phyloP scores from a whole-genome alignment of 1,284 basidiomycete genomes.

The Vanrija sp. region DNA sequence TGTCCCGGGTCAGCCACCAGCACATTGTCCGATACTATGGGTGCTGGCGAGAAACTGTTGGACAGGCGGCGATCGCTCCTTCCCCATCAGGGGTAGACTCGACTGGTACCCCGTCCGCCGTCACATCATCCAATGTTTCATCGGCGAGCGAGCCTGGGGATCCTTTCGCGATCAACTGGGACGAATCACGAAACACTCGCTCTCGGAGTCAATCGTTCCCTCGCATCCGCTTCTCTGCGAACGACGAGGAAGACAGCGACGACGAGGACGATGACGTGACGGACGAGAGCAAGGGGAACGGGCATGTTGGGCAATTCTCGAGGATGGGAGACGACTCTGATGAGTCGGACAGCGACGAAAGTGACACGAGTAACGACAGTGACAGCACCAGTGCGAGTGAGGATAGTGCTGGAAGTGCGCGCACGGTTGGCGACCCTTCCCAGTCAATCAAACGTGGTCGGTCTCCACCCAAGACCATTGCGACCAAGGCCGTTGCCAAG shows the following conservation, averaged over 20 bases:
- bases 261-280: conserved; percentile 22
- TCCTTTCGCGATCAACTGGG: conserved; percentile 43
- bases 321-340: conserved; percentile 12
- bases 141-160: conserved; percentile 25
- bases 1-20: conserved; percentile 80
- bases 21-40: conserved; percentile 77
- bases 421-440: conserved; percentile 35
- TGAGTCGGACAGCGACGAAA: conserved; percentile 11
- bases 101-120: conserved; percentile 2
- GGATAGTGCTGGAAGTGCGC: conserved; percentile 22
- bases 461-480: background rate
- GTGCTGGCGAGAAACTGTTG: conserved; percentile 47
- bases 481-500: no score
- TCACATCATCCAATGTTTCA: conserved; percentile 4
- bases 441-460: conserved; percentile 7
- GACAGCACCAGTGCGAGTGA: conserved; percentile 27
- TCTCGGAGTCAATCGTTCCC: conserved; percentile 46
- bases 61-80: conserved; percentile 14
- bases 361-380: conserved; percentile 11
- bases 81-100: conserved; percentile 4
- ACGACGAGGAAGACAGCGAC: conserved; percentile 36
- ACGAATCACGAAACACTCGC: conserved; percentile 37
- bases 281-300: background rate
- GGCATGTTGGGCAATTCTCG: background rate
- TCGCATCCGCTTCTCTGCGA: conserved; percentile 42